phyloP scores from a whole-genome alignment of 1,139 yeast species.

The Suhomyces atakaporum region DNA sequence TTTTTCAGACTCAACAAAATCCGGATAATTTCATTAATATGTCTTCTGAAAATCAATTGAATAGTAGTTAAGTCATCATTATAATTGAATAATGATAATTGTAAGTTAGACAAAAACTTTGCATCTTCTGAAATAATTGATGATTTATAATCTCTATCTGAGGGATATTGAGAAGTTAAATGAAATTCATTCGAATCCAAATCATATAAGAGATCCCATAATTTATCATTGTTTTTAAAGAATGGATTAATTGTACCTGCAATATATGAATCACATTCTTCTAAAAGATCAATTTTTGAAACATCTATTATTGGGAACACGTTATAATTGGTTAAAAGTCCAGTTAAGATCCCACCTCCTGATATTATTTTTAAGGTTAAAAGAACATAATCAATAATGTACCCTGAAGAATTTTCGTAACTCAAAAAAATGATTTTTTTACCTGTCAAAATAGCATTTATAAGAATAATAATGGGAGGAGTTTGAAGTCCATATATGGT shows the following conservation, averaged over 20 bases:
- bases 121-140: conserved; percentile 53
- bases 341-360: conserved; percentile 61
- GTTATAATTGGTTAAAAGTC: conserved; percentile 47
- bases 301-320: conserved; percentile 66
- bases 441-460: conserved; percentile 60
- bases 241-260: conserved; percentile 73
- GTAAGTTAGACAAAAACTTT: conserved; percentile 46
- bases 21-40: conserved; percentile 47
- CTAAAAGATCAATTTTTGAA: conserved; percentile 57
- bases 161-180: conserved; percentile 25
- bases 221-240: conserved; percentile 55
- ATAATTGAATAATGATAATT: conserved; percentile 45
- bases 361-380: conserved; percentile 55
- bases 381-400: conserved; percentile 56
- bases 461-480: conserved; percentile 57
- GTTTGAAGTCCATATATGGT: conserved; percentile 59
- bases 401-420: conserved; percentile 55
- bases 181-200: conserved; percentile 51
- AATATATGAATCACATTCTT: conserved; percentile 54
- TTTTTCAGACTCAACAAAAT: conserved; percentile 45
- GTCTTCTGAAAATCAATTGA: conserved; percentile 49
- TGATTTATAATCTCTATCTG: conserved; percentile 24
- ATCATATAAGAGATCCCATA: conserved; percentile 64
- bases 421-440: conserved; percentile 57
- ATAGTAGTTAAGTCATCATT: conserved; percentile 53